phyloP scores from a whole-genome alignment of 192 early-diverging fungal genomes.

The Lobosporangium transversale region DNA sequence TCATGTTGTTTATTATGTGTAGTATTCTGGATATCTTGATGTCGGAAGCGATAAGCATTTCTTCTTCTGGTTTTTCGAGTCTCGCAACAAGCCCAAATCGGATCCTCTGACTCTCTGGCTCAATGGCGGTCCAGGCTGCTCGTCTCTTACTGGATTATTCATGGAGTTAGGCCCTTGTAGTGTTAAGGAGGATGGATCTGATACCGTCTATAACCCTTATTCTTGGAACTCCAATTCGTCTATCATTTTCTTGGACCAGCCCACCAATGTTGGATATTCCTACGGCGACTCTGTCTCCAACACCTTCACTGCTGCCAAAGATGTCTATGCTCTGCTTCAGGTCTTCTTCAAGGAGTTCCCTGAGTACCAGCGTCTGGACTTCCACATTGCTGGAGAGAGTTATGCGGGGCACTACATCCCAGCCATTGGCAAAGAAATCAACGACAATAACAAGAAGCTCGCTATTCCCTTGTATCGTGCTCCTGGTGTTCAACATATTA shows the following conservation, averaged over 20 bases:
- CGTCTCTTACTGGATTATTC: slow-evolving; percentile 78
- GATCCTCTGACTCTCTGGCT: slow-evolving; percentile 86
- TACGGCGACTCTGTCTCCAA: slow-evolving; percentile 80
- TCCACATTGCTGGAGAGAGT: slow-evolving; percentile 91
- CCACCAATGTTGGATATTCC: slow-evolving; percentile 91
- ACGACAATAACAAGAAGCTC: slow-evolving; percentile 75
- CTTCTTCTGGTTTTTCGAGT: slow-evolving; percentile 98
- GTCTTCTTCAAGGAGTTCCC: slow-evolving; percentile 89
- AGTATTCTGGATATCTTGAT: slow-evolving; percentile 85
- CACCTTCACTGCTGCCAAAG: slow-evolving; percentile 81
- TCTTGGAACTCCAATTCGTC: slow-evolving; percentile 95
- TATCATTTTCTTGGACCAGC: slow-evolving; percentile 88
- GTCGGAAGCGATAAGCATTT: slow-evolving; percentile 79
- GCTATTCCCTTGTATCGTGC: slow-evolving; percentile 40
- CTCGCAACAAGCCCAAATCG: slow-evolving; percentile 72
- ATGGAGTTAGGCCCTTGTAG: slow-evolving; percentile 92
- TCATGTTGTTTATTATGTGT: slow-evolving; percentile 8
- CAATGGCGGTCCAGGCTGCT: slow-evolving; percentile 89
- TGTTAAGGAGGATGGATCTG: slow-evolving; percentile 78
- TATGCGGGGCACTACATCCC: slow-evolving; percentile 96
- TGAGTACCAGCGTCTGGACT: slow-evolving; percentile 80
- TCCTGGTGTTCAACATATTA: slow-evolving; percentile 60
- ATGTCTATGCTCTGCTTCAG: slow-evolving; percentile 93
- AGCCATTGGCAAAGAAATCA: slow-evolving; percentile 85
- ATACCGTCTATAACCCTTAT: slow-evolving; percentile 72